Evolutionary conservation across 176 grass and related monocot genomes (phyloP).

Genomic region (Raddia guianensis): DNA sequence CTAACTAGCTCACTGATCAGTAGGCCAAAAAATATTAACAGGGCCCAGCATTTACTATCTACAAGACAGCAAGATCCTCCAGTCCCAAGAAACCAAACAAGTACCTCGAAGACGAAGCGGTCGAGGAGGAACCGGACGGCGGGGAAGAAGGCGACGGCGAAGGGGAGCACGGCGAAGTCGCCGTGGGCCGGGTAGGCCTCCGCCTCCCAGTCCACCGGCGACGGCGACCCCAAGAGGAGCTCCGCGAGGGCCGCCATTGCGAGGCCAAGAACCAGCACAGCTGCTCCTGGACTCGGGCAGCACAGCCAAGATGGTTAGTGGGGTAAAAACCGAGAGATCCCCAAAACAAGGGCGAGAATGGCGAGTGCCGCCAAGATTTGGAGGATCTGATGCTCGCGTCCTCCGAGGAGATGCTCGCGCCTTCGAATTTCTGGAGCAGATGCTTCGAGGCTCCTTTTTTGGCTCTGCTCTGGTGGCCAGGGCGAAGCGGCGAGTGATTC

Average conservation of each 20-base stretch:
- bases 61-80: neutral
- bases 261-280: too few species aligned
- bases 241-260: slow-evolving; percentile 62
- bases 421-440: neutral
- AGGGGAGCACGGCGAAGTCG: slow-evolving; percentile 68
- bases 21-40: neutral
- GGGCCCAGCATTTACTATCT: neutral
- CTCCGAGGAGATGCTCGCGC: neutral
- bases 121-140: slow-evolving; percentile 77
- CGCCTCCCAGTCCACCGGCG: slow-evolving; percentile 65
- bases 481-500: neutral
- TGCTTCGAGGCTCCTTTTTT: neutral
- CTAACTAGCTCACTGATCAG: neutral
- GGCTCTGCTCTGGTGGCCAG: neutral
- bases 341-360: too few species aligned
- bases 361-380: neutral
- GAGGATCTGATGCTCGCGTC: neutral
- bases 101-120: slow-evolving; percentile 78
- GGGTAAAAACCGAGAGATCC: neutral
- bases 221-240: slow-evolving; percentile 32
- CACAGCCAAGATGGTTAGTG: neutral
- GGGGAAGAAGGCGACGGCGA: slow-evolving; percentile 79
- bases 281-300: neutral
- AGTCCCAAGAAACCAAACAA: slow-evolving; percentile 8
- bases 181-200: slow-evolving; percentile 68